Evolutionary conservation across 768 basidiomycete species (phyloP).

Genomic region (Rubroboletus satanas): DNA sequence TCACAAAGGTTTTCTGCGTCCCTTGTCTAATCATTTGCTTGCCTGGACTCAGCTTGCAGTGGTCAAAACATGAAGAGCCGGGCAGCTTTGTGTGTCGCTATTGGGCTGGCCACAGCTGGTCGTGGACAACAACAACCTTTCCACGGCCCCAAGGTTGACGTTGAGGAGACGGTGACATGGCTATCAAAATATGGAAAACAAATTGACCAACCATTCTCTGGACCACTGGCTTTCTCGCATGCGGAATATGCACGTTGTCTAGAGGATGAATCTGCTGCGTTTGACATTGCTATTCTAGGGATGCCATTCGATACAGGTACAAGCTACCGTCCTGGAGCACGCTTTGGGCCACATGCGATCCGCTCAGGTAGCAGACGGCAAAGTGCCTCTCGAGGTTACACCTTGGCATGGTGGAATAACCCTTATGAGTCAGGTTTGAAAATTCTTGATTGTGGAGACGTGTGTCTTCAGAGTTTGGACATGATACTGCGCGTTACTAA

Average conservation of each 20-base stretch:
- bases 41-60: background rate
- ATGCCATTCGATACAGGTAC: constrained; percentile 76
- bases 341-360: constrained; percentile 86
- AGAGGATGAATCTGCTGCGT: constrained; percentile 18
- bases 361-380: constrained; percentile 75
- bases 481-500: background rate
- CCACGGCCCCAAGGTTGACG: background rate
- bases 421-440: constrained; percentile 57
- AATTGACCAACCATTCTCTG: constrained; percentile 71
- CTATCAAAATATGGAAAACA: constrained; percentile 70
- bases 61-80: constrained; percentile 13
- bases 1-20: background rate
- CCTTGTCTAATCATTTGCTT: background rate
- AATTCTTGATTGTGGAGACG: constrained; percentile 83
- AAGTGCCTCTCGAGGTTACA: constrained; percentile 56
- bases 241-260: constrained; percentile 50
- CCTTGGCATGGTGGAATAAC: constrained; percentile 66
- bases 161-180: constrained; percentile 45
- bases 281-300: constrained; percentile 72
- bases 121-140: constrained; percentile 17
- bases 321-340: constrained; percentile 57
- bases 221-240: constrained; percentile 81
- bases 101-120: background rate
- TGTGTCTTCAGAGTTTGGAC: constrained; percentile 24
- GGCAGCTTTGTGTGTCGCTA: background rate